These are phyloP conservation scores for Penicillium hesseltinei DNA, from an alignment of 2,329 filamentous ascomycete species.

Conservation along the genomic window DNA sequence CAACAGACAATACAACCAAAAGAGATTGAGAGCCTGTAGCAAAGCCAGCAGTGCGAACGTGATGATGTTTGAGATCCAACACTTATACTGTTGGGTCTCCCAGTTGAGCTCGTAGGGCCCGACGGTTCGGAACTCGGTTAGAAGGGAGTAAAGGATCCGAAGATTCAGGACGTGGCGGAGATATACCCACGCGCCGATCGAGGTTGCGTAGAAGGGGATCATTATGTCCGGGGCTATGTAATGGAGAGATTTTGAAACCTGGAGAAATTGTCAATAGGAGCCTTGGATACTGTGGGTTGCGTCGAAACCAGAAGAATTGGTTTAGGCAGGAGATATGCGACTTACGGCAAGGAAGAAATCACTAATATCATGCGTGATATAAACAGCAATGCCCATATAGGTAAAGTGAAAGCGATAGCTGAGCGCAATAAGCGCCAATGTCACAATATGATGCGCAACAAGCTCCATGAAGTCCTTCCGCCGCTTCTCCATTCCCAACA, in stretches of 20 bases:
- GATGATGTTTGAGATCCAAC: slow-evolving; percentile 43
- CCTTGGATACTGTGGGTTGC: not conserved
- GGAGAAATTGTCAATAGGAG: not conserved
- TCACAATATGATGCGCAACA: slow-evolving; percentile 84
- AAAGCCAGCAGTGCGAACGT: slow-evolving; percentile 39
- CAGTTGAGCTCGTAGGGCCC: slow-evolving; percentile 44
- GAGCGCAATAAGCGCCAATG: slow-evolving; percentile 71
- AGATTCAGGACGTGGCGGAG: slow-evolving; percentile 68
- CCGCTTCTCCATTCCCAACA: slow-evolving; percentile 82
- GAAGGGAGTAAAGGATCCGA: slow-evolving; percentile 38
- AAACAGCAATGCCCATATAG: slow-evolving; percentile 85
- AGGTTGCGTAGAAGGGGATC: slow-evolving; percentile 75
- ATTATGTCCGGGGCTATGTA: slow-evolving; percentile 76
- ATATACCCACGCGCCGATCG: slow-evolving; percentile 81
- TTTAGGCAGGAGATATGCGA: not conserved
- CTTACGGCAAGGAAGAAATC: slow-evolving; percentile 87
- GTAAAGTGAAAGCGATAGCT: slow-evolving; percentile 95
- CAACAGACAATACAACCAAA: slow-evolving; percentile 41
- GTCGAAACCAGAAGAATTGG: not conserved
- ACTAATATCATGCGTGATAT: slow-evolving; percentile 86
- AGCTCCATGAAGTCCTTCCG: slow-evolving; percentile 91
- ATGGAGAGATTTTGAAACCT: slow-evolving; percentile 86
- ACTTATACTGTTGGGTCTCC: slow-evolving; percentile 46
- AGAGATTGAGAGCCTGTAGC: slow-evolving; percentile 43
- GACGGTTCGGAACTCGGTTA: slow-evolving; percentile 43